Conservation (phyloP, 78 protist genomes). For the Isochrysis galbana region DNA sequence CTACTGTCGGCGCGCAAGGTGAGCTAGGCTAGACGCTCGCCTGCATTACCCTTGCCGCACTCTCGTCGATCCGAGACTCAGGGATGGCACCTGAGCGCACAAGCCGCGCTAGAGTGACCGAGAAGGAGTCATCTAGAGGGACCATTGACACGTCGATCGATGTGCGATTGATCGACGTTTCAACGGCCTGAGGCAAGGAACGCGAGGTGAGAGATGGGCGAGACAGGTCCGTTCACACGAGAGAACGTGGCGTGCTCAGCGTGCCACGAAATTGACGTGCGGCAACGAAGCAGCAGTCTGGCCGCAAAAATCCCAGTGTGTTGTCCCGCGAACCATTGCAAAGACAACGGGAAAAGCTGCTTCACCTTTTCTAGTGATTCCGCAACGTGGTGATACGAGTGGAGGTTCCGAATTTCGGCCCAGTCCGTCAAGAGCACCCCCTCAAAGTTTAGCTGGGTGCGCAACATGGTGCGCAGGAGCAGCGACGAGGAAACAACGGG, state of each 20-base stretch:
- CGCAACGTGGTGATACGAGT: slow-evolving; percentile 56
- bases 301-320: too few relatives aligned
- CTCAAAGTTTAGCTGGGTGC: slow-evolving; percentile 60
- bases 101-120: slow-evolving; percentile 23
- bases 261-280: too few relatives aligned
- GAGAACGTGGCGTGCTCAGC: too few relatives aligned
- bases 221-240: too few relatives aligned
- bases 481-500: slow-evolving; percentile 54
- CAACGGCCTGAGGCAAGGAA: slow-evolving; percentile 39
- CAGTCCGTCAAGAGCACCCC: slow-evolving; percentile 71
- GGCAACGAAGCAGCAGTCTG: too few relatives aligned
- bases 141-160: slow-evolving; percentile 73
- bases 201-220: too few relatives aligned
- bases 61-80: slow-evolving; percentile 51
- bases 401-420: slow-evolving; percentile 64
- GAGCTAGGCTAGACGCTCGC: too few relatives aligned
- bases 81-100: slow-evolving; percentile 54
- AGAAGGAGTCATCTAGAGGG: slow-evolving; percentile 59
- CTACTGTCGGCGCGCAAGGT: too few relatives aligned
- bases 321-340: too few relatives aligned
- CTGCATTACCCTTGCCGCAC: slow-evolving; percentile 37
- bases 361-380: too few relatives aligned
- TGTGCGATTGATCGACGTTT: slow-evolving; percentile 43
- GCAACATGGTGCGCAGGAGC: slow-evolving; percentile 41
- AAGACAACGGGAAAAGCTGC: too few relatives aligned